A percentile compares a stretch with the other conserved stretches of the same genome.
Conservation (phyloP, 2,329 filamentous ascomycete genomes). For the Apiospora kogelbergensis region DNA sequence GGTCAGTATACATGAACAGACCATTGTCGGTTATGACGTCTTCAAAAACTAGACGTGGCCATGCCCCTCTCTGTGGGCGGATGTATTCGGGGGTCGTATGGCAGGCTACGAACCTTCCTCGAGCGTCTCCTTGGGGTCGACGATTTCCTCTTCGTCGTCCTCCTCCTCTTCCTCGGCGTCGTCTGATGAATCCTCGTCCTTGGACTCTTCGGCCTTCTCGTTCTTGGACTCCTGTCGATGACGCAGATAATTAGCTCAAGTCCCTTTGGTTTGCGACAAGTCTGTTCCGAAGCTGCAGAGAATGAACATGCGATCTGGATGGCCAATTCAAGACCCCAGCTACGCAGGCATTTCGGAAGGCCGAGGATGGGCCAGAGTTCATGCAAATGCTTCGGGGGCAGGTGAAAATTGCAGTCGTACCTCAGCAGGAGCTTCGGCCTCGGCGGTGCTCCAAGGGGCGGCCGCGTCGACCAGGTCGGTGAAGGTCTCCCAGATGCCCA, state of each 20-base stretch:
- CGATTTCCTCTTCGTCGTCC: slow-evolving; percentile 77
- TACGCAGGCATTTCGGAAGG: neutral
- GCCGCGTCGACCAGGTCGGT: slow-evolving; percentile 65
- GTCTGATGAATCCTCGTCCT: slow-evolving; percentile 37
- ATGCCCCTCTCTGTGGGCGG: neutral
- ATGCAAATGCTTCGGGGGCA: slow-evolving; percentile 11
- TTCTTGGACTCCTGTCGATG: slow-evolving; percentile 20
- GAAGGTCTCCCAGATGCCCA: slow-evolving; percentile 68
- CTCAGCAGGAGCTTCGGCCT: slow-evolving; percentile 67
- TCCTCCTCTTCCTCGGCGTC: slow-evolving; percentile 59
- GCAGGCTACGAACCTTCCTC: slow-evolving; percentile 77
- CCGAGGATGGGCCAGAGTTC: neutral
- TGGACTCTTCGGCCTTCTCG: slow-evolving; percentile 42
- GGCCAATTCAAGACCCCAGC: neutral
- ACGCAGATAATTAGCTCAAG: slow-evolving; percentile 12
- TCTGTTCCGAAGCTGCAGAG: neutral
- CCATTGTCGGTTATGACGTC: neutral
- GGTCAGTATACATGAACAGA: neutral
- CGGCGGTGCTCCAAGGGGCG: slow-evolving; percentile 63
- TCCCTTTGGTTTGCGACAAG: neutral
- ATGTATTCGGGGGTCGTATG: slow-evolving; percentile 9
- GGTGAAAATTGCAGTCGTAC: slow-evolving; percentile 33
- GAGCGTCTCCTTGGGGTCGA: slow-evolving; percentile 83
- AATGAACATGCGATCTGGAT: neutral
- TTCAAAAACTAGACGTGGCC: neutral